A percentile compares a stretch with the other conserved stretches of the same genome.
Conservation (phyloP, 2,329 filamentous ascomycete genomes). For the Ophiostoma sp. region DNA sequence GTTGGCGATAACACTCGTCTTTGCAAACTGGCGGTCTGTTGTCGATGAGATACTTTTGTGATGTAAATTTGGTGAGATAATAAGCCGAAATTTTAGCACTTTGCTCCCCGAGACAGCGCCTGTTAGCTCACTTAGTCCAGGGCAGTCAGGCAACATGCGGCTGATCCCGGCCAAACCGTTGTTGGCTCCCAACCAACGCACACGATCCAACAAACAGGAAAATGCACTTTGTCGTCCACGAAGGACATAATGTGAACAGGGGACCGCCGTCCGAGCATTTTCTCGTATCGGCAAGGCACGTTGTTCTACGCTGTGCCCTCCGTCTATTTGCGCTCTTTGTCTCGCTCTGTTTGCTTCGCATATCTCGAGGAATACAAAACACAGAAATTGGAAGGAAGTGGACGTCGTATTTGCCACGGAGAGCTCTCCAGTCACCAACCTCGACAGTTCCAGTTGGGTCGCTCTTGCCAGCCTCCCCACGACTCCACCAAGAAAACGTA, state of each 20-base stretch:
- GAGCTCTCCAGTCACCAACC: not conserved
- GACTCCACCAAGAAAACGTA: slow-evolving; percentile 26
- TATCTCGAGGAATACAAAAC: not conserved
- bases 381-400: not conserved
- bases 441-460: not conserved
- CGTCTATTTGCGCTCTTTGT: not conserved
- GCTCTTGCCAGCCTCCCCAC: slow-evolving; percentile 23
- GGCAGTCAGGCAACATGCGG: slow-evolving; percentile 12
- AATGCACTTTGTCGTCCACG: not conserved
- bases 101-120: not conserved
- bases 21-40: not conserved
- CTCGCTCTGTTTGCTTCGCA: not conserved
- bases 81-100: not conserved
- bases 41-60: not conserved
- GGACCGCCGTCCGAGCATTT: not conserved
- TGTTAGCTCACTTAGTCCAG: not conserved
- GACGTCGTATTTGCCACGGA: not conserved
- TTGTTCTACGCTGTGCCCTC: not conserved
- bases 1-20: not conserved
- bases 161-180: slow-evolving; percentile 20
- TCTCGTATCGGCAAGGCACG: slow-evolving; percentile 14
- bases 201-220: not conserved
- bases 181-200: slow-evolving; percentile 6
- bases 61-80: not conserved
- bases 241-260: too few relatives aligned